Conservation (phyloP, 73 alveolate species). For the Stentor roeselii region DNA sequence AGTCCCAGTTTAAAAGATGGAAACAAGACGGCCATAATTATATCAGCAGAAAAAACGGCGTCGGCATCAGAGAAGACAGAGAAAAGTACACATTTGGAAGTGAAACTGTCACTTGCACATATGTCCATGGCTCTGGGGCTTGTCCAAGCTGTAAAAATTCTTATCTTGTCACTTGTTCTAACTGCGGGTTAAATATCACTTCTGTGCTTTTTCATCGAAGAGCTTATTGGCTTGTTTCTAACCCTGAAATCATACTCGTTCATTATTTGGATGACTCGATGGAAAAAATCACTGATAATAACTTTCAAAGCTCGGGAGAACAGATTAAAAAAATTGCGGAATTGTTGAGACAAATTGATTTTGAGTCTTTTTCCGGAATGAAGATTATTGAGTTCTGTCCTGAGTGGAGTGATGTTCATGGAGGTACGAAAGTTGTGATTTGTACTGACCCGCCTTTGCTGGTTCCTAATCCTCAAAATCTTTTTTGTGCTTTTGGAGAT, state of each 20-base stretch:
- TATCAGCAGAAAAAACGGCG: not conserved
- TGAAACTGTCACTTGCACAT: not conserved
- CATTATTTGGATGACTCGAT: conserved; percentile 43
- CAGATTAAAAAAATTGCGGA: not conserved
- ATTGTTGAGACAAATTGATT: not conserved
- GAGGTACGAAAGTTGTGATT: conserved; percentile 53
- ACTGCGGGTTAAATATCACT: not conserved
- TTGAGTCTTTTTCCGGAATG: not conserved
- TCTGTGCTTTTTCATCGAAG: conserved; percentile 42
- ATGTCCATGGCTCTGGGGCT: conserved; percentile 24
- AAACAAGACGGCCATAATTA: conserved; percentile 21
- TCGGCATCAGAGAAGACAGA: conserved; percentile 21
- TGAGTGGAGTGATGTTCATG: conserved; percentile 65
- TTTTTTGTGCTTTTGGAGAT: conserved; percentile 48
- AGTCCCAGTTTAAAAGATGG: conserved; percentile 20
- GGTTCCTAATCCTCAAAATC: conserved; percentile 33
- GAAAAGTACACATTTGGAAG: conserved; percentile 8
- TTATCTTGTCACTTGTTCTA: not conserved
- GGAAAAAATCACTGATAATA: not conserved
- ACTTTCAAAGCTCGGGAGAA: conserved; percentile 1
- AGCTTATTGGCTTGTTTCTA: conserved; percentile 43
- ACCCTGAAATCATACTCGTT: conserved; percentile 37
- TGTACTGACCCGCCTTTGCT: conserved; percentile 40
- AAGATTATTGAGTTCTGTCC: conserved; percentile 61
- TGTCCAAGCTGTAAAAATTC: not conserved